Conservation (phyloP, 176 grass and related monocot species). For the Microstegium vimineum region DNA sequence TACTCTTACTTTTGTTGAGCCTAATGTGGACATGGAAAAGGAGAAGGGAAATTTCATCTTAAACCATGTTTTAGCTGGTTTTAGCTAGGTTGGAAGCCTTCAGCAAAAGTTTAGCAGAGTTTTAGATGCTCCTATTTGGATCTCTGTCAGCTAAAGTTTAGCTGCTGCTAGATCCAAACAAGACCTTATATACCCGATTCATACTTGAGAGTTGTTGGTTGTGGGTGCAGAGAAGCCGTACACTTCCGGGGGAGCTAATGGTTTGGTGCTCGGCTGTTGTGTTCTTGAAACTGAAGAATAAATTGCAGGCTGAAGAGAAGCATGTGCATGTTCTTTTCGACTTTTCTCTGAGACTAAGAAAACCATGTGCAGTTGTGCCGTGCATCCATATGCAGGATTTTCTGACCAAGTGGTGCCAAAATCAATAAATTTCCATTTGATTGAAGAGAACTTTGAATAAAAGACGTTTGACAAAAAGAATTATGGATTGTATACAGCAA, state of each 20-base stretch:
- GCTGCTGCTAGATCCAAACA: no score
- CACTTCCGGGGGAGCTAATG: slow-evolving; percentile 17
- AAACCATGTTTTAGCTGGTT: no score
- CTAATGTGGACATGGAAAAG: no score
- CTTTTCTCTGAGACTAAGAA: background rate
- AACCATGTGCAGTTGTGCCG: background rate
- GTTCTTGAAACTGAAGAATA: background rate
- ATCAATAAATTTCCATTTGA: background rate
- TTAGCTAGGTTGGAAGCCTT: no score
- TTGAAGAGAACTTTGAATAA: background rate
- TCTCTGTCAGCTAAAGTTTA: no score
- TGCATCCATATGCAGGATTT: slow-evolving; percentile 3
- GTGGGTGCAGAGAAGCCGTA: background rate
- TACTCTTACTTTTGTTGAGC: no score
- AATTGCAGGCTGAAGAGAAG: background rate
- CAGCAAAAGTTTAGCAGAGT: no score
- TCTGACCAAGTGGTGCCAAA: background rate
- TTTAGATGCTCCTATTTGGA: no score
- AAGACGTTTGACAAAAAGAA: background rate
- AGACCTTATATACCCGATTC: no score
- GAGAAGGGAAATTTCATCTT: no score
- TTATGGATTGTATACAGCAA: background rate
- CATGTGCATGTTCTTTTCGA: background rate
- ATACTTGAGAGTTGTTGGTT: background rate
- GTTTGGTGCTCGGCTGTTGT: background rate